Evolutionary conservation across 495 filamentous ascomycete species (phyloP), one percentile per base, ranked within the genome.

Genomic region (Pseudoneurospora amorphoporcata): DNA sequence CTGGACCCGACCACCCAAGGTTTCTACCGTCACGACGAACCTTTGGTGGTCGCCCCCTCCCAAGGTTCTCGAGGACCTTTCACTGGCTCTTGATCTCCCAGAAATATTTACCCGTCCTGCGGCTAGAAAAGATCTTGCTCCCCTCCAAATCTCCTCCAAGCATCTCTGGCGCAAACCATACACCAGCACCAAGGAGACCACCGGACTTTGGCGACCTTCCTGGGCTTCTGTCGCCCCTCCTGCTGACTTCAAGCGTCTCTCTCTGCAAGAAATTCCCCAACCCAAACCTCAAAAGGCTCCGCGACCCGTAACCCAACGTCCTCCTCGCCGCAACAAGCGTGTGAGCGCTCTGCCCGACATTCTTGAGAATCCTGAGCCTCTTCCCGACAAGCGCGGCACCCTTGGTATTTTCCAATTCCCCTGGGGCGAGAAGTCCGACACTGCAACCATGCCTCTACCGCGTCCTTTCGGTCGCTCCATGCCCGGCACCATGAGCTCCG

Each of bases 381-480:
- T 88, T 12, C 86, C 86, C 16, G 77, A 86, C 68, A 85, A 84
- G 73, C 78, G 82, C 14, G 86, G 83, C 39, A 87, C 83, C 6
- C 78, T 88, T 9, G 87, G 86, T 5, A 84, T 88, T 69, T 88
- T 87, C 76, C 85, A 88, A 73, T 87, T 87, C 72, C 84, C 87
- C 0, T 88, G 85, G 85, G 87, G 87, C 29, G 86, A 87, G 72
- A 84, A 77, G 74, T 88, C 86, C 37, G 86, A 88, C 72, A 81
- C 83, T 41, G 83, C 83, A 3, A 79, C 76, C 17, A 73, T 85
- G n/a, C 81, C 81, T 43, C 75, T 78, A 61, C 79, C 74, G 17
- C 72, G 53, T 37, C 53, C 53, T 3, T 65, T 65, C 14, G 53
- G 53, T 17, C 53, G 53, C 29, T 65, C 81, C 39, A 84, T 86